These are phyloP conservation scores for Tolypocladium tropicale DNA, from an alignment of 2,329 filamentous ascomycete species.

Conservation along the genomic window DNA sequence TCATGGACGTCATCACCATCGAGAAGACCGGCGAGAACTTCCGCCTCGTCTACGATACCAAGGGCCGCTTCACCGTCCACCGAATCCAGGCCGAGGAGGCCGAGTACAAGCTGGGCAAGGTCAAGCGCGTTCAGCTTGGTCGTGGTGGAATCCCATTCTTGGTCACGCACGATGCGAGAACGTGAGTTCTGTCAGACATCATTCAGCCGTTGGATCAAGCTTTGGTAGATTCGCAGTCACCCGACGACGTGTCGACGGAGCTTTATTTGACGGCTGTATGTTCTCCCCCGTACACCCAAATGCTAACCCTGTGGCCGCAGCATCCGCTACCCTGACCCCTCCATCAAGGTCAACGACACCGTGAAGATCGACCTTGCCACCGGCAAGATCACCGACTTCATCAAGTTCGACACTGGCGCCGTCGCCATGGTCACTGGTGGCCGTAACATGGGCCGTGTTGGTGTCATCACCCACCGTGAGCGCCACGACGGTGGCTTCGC, in stretches of 20 bases:
- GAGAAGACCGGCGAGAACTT: conserved; percentile 99
- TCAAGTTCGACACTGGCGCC: conserved; percentile 97
- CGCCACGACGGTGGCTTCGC: conserved; percentile 99
- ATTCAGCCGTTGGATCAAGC: conserved; percentile 99
- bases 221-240: conserved; percentile 60
- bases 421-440: conserved; percentile 98
- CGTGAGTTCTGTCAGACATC: conserved; percentile 97
- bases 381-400: conserved; percentile 96
- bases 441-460: conserved; percentile 99
- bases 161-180: conserved; percentile 99
- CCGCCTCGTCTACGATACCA: conserved; percentile 99
- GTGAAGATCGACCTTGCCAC: conserved; percentile 97
- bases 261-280: conserved; percentile 42
- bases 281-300: conserved; percentile 30
- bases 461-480: conserved; percentile 99
- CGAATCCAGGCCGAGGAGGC: conserved; percentile 98
- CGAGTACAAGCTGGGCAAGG: conserved; percentile 99
- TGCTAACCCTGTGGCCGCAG: conserved; percentile 36
- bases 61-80: conserved; percentile 99
- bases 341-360: conserved; percentile 99
- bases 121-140: conserved; percentile 98
- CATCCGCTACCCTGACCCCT: conserved; percentile 97
- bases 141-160: conserved; percentile 99
- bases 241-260: conserved; percentile 19
- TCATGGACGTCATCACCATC: conserved; percentile 99